Evolutionary conservation across 345 rosid species (phyloP).

Genomic region (Citrus australasica): DNA sequence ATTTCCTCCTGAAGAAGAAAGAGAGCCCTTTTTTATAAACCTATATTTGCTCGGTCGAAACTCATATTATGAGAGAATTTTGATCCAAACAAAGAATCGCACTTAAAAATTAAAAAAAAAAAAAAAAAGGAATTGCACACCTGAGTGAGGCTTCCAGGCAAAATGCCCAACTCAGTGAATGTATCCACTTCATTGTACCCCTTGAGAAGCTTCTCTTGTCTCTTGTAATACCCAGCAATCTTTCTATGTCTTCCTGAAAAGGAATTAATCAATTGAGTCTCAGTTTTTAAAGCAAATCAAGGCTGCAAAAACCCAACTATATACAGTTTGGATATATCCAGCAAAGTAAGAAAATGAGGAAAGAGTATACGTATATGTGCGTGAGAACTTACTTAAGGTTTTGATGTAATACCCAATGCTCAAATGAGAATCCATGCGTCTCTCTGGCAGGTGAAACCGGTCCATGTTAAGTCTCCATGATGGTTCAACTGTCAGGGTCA

Average conservation of each 20-base stretch:
- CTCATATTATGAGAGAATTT: neutral
- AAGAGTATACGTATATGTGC: no score
- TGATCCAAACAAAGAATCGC: neutral
- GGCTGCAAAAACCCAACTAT: neutral
- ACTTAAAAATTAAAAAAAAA: no score
- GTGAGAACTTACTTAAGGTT: conserved; percentile 20
- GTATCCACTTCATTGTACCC: conserved; percentile 47
- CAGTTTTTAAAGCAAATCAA: neutral
- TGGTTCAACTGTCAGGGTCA: conserved; percentile 11
- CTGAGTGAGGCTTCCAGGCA: conserved; percentile 37
- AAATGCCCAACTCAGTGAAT: conserved; percentile 39
- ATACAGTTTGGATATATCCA: neutral
- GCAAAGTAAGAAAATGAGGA: neutral
- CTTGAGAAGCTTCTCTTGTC: conserved; percentile 38
- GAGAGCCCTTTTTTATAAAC: neutral
- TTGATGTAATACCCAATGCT: conserved; percentile 12
- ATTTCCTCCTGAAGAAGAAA: conserved; percentile 23
- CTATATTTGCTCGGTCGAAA: neutral
- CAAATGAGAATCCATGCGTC: conserved; percentile 13
- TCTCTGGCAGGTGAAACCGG: conserved; percentile 31
- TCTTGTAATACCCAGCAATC: conserved; percentile 41
- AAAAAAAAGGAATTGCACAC: conserved; percentile 1
- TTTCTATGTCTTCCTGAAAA: conserved; percentile 27
- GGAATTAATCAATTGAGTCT: neutral
- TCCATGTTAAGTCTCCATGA: conserved; percentile 51